phyloP scores from a whole-genome alignment of 495 filamentous ascomycete genomes.

The Aspergillus diversus region DNA sequence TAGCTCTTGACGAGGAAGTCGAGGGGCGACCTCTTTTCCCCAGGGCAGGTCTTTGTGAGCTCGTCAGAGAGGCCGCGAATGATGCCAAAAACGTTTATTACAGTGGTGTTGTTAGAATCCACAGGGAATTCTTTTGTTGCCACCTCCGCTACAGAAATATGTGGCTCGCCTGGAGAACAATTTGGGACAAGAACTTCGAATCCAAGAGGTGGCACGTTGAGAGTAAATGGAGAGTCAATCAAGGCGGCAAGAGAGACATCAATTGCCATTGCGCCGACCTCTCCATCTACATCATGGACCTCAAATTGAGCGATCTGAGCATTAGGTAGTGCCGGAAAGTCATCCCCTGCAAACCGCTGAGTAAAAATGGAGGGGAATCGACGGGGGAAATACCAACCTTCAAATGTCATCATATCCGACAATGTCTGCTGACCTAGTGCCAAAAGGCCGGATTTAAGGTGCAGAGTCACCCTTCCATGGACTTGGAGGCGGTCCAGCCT shows the following conservation, averaged over 20 bases:
- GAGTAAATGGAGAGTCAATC: slow-evolving; percentile 74
- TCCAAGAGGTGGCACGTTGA: slow-evolving; percentile 75
- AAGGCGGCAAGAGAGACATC: slow-evolving; percentile 70
- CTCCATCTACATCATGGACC: slow-evolving; percentile 66
- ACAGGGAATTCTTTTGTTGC: slow-evolving; percentile 66
- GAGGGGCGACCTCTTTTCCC: slow-evolving; percentile 75
- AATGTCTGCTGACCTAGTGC: slow-evolving; percentile 73
- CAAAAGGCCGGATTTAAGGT: slow-evolving; percentile 76
- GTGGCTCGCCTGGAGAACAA: slow-evolving; percentile 63
- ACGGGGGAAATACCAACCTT: slow-evolving; percentile 65
- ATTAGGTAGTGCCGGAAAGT: slow-evolving; percentile 74
- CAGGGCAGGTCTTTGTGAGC: slow-evolving; percentile 72
- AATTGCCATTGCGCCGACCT: slow-evolving; percentile 68
- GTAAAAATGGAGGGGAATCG: neutral
- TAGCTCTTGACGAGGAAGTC: slow-evolving; percentile 83
- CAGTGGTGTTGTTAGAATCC: slow-evolving; percentile 62
- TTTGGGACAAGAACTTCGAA: slow-evolving; percentile 84
- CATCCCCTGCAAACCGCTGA: slow-evolving; percentile 46
- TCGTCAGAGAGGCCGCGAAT: slow-evolving; percentile 70
- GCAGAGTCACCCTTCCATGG: slow-evolving; percentile 68
- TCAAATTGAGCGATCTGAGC: slow-evolving; percentile 79
- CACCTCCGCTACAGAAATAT: slow-evolving; percentile 77
- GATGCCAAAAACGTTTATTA: slow-evolving; percentile 68
- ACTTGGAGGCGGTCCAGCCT: slow-evolving; percentile 68
- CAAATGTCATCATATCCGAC: slow-evolving; percentile 70